Conservation (phyloP, 2,329 filamentous ascomycete genomes). For the Diplodia scrobiculata region DNA sequence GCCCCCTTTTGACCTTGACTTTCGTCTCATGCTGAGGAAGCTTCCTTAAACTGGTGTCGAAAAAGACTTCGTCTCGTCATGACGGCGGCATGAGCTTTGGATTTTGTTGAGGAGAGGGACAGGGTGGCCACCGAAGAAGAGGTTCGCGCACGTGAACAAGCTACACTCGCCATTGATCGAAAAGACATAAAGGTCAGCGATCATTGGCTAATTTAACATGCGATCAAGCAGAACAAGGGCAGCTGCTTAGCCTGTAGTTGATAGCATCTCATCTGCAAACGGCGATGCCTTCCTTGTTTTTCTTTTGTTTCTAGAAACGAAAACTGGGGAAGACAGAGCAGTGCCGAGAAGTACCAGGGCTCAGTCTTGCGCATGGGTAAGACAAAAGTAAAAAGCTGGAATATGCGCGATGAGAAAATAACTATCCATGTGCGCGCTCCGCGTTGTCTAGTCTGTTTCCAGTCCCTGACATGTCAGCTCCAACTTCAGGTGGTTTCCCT, state of each 20-base stretch:
- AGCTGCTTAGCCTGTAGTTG: neutral
- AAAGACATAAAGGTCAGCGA: neutral
- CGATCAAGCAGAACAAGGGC: neutral
- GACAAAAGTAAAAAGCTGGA: too few relatives aligned
- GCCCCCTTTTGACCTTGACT: neutral
- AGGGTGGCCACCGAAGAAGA: neutral
- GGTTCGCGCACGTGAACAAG: neutral
- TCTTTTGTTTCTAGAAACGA: neutral
- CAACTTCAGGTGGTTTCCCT: too few relatives aligned
- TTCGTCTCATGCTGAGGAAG: neutral
- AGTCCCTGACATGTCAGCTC: too few relatives aligned
- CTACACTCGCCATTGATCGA: neutral
- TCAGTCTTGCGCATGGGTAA: too few relatives aligned
- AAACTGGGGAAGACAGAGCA: neutral
- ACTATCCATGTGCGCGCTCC: too few relatives aligned
- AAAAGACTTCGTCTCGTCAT: neutral
- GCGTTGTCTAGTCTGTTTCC: too few relatives aligned
- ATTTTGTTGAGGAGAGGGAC: neutral
- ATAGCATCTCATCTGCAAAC: neutral
- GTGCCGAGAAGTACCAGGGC: neutral
- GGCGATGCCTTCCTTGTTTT: neutral
- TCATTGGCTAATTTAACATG: neutral
- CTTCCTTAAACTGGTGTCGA: neutral
- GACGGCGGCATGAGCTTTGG: neutral
- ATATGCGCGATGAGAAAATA: too few relatives aligned